Evolutionary conservation across 768 basidiomycete species (phyloP), one percentile per base, ranked within the genome.

Genomic region (Termitomyces sp.): DNA sequence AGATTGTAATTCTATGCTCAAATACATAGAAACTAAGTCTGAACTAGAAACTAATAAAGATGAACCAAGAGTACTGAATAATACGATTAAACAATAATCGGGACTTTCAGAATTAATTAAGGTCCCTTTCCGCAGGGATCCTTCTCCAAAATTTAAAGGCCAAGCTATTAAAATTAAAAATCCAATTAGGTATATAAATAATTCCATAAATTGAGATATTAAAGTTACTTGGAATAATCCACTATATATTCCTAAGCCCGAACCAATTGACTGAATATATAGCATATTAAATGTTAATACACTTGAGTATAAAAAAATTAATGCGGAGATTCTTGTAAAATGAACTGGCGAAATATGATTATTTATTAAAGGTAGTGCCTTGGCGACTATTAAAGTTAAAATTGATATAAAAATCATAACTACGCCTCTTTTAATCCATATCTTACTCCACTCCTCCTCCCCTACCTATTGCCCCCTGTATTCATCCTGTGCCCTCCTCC

Each of bases 371-470:
- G 54, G 44, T 55, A 55, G 54, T 33, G 54, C 54, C 44, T 55
- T 55, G 24, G 54, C 54, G 12, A 55, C 54, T 55, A 55, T 55
- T 55, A 55, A 46, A 16, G 29, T 46, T 55, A 55, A 54, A 16
- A 54, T 46, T 18, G 54, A 54, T 44, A 54, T 54, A 54, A 54
- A 54, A 54, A 54, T 54, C 54, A 54, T 54, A 46, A 34, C 54
- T 54, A 10, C 44, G 31, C 54, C 54, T 54, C 42, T 54, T 54
- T 45, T 54, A 44, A 36, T 36, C 33, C 12, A 33, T n/a, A 33
- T 33, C 34, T 36, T 34, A 34, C 33, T 10, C 8, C 13, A 36
- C 34, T 13, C 13, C 34, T 13, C 34, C 15, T 13, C 34, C 5
- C 34, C 13, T 15, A 7, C 12, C 33, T 31, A 31, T 9, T 9